phyloP scores from a whole-genome alignment of 192 early-diverging fungal genomes.

The Lunasporangiospora selenospora region DNA sequence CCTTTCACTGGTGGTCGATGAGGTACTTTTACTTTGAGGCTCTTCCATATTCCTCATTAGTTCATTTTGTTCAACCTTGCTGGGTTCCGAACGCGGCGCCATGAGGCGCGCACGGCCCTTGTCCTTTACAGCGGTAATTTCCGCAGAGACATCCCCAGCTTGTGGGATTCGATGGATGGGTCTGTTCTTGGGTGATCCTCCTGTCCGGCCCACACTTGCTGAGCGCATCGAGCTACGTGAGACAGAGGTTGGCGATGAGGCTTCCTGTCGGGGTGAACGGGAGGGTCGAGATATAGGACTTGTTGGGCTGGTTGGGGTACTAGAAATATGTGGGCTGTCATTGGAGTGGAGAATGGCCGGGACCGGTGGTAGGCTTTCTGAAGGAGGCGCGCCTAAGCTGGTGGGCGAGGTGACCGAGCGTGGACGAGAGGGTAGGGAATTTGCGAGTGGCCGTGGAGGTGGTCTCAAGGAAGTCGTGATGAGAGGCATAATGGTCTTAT shows the following conservation, averaged over 20 bases:
- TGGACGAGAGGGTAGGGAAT: not conserved
- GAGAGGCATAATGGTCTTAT: constrained; percentile 8
- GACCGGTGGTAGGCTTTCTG: constrained; percentile 39
- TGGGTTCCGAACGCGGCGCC: not conserved
- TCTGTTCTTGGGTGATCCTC: not conserved
- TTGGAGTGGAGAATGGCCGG: constrained; percentile 27
- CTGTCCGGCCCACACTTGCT: constrained; percentile 24
- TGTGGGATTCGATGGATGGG: not conserved
- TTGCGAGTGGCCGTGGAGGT: too few relatives aligned
- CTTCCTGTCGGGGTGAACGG: not conserved
- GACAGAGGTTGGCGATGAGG: not conserved
- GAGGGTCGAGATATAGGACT: constrained; percentile 17
- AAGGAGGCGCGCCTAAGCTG: constrained; percentile 24
- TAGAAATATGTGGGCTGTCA: constrained; percentile 15
- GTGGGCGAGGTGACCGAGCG: not conserved
- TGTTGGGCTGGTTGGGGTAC: constrained; percentile 35
- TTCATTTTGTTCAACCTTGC: not conserved
- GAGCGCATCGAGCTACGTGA: constrained; percentile 11
- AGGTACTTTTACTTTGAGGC: not conserved
- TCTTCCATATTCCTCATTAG: constrained; percentile 8
- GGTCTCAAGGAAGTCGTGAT: not conserved
- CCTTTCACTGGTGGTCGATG: too few relatives aligned
- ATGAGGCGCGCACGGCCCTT: constrained; percentile 1
- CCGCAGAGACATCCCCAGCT: not conserved
- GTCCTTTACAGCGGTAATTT: constrained; percentile 2